These are phyloP conservation scores for Cryptococcus sp. DNA, from an alignment of 1,284 basidiomycete genomes.

Conservation along the genomic window DNA sequence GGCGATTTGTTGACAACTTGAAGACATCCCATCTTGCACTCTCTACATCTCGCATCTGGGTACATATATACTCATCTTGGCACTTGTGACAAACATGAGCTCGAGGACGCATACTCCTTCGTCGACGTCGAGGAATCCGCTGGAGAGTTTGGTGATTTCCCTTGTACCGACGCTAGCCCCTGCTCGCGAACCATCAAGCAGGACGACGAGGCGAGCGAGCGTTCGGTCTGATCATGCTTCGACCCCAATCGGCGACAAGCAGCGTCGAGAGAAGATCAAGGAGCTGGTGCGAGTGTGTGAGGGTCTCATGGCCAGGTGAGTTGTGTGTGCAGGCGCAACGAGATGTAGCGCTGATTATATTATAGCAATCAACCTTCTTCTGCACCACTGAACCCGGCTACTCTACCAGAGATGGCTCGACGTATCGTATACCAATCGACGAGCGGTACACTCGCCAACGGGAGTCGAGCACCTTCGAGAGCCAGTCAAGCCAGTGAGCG, in stretches of 20 bases:
- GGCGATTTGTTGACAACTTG: too few relatives aligned
- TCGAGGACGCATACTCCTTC: not conserved
- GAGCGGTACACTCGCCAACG: not conserved
- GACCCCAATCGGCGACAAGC: conserved; percentile 15
- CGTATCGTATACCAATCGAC: conserved; percentile 2
- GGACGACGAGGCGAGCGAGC: conserved; percentile 1
- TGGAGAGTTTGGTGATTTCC: conserved; percentile 5
- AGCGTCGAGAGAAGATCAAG: conserved; percentile 29
- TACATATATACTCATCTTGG: too few relatives aligned
- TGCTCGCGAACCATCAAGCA: not conserved
- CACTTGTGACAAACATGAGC: too few relatives aligned
- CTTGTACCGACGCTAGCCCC: conserved; percentile 4
- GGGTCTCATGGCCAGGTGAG: conserved; percentile 36
- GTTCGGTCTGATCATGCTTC: not conserved
- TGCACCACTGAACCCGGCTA: conserved; percentile 4
- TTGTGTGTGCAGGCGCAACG: not conserved
- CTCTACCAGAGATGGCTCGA: conserved; percentile 2
- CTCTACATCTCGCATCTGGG: not conserved
- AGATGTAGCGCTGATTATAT: not conserved
- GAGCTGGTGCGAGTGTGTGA: conserved; percentile 38
- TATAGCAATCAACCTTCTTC: conserved; percentile 19
- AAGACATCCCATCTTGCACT: not conserved
- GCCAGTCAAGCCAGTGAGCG: not conserved
- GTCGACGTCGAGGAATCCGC: conserved; percentile 1
- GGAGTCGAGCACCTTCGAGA: not conserved